Evolutionary conservation across 345 rosid genomes (phyloP).

Genomic region (Ceriops decandra): DNA sequence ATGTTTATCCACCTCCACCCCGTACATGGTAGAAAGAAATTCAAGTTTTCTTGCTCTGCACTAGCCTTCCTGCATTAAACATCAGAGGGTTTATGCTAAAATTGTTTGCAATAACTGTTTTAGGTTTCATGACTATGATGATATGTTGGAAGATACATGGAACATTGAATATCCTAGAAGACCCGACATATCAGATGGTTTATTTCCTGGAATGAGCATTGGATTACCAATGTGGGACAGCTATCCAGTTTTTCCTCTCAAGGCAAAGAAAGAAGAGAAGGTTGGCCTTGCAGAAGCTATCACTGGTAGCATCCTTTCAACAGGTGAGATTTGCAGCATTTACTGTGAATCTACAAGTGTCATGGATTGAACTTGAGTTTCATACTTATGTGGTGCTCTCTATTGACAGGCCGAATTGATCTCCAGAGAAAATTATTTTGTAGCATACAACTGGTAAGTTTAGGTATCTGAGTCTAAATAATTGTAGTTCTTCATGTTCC

Average conservation of each 20-base stretch:
- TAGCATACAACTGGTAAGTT: slow-evolving; percentile 79
- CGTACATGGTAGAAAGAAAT: slow-evolving; percentile 59
- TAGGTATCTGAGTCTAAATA: slow-evolving; percentile 5
- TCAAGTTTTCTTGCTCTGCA: slow-evolving; percentile 7
- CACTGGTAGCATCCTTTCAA: slow-evolving; percentile 74
- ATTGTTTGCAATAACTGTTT: neutral
- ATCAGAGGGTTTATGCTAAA: slow-evolving; percentile 10
- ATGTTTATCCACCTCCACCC: slow-evolving; percentile 80
- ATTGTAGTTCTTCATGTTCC: slow-evolving; percentile 3
- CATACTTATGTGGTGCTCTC: slow-evolving; percentile 16
- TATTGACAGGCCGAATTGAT: slow-evolving; percentile 73
- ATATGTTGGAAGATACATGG: slow-evolving; percentile 90
- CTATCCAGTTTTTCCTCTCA: slow-evolving; percentile 51
- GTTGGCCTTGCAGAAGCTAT: slow-evolving; percentile 96
- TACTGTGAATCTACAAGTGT: neutral
- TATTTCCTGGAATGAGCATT: slow-evolving; percentile 43
- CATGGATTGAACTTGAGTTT: slow-evolving; percentile 9
- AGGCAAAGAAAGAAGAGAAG: slow-evolving; percentile 91
- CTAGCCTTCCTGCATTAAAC: neutral
- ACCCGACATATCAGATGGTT: slow-evolving; percentile 50
- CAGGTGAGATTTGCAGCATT: slow-evolving; percentile 45
- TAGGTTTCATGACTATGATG: slow-evolving; percentile 87
- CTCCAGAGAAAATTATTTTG: slow-evolving; percentile 82
- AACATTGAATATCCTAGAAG: slow-evolving; percentile 72
- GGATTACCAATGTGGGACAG: slow-evolving; percentile 87